A percentile compares a stretch with the other conserved stretches of the same genome.
Conservation (phyloP, 1,284 basidiomycete species). For the Cutaneotrichosporon sp. region DNA sequence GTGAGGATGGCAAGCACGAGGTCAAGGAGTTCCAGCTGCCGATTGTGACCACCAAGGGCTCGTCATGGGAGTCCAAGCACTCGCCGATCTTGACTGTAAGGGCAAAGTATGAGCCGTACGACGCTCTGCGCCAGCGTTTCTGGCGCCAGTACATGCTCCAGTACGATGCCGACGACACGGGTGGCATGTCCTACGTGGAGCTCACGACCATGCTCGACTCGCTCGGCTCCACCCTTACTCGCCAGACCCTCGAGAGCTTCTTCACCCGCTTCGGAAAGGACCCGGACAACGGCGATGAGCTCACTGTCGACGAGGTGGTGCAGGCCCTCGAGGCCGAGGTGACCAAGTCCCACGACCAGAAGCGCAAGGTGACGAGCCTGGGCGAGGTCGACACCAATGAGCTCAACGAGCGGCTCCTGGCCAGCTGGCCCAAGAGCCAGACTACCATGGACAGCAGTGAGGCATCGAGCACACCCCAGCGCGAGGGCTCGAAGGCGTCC, state of each 20-base stretch:
- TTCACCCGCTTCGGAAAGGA: conserved; percentile 68
- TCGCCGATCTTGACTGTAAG: conserved; percentile 53
- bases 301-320: conserved; percentile 74
- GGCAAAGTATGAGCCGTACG: conserved; percentile 93
- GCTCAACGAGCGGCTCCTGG: conserved; percentile 10
- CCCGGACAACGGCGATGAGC: conserved; percentile 58
- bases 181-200: conserved; percentile 74
- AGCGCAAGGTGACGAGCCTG: conserved; percentile 49
- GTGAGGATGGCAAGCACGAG: conserved; percentile 55
- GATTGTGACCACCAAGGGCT: conserved; percentile 41
- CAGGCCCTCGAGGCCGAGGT: conserved; percentile 72
- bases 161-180: conserved; percentile 84
- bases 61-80: conserved; percentile 45
- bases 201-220: conserved; percentile 96
- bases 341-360: conserved; percentile 64
- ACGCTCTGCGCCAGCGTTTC: conserved; percentile 80
- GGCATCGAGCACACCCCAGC: background rate
- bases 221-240: conserved; percentile 84
- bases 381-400: conserved; percentile 8
- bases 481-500: conserved; percentile 13
- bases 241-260: conserved; percentile 72
- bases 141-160: conserved; percentile 86
- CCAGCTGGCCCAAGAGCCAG: background rate
- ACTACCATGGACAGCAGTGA: background rate
- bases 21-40: conserved; percentile 63